These are phyloP conservation scores for Baorangia bicolor DNA, from an alignment of 768 basidiomycete genomes.

Conservation along the genomic window DNA sequence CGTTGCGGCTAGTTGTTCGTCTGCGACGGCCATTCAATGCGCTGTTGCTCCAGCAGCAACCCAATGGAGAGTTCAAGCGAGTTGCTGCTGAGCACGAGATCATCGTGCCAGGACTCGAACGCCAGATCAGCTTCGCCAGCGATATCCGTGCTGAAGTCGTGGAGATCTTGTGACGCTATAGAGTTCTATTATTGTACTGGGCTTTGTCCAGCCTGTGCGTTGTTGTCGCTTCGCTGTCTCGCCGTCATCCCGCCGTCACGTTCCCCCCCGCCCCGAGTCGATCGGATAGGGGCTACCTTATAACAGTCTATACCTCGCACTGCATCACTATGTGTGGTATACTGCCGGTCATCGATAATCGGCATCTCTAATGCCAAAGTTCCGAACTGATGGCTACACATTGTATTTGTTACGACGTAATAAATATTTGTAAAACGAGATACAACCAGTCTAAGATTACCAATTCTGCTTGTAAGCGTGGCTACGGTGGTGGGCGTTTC, in stretches of 20 bases:
- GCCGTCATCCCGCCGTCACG: too few species aligned
- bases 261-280: neutral
- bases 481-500: too few species aligned
- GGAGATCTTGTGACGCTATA: neutral
- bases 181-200: neutral
- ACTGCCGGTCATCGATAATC: too few species aligned
- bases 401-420: too few species aligned
- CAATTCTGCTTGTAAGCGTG: too few species aligned
- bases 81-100: constrained; percentile 3
- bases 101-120: neutral
- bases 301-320: neutral
- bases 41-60: constrained; percentile 4
- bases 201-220: neutral
- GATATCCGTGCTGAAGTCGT: neutral
- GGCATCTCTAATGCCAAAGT: too few species aligned
- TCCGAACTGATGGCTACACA: too few species aligned
- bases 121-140: neutral
- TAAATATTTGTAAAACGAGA: too few species aligned
- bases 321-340: too few species aligned
- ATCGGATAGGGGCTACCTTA: neutral
- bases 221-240: too few species aligned
- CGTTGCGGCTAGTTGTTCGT: constrained; percentile 3
- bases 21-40: constrained; percentile 2
- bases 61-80: constrained; percentile 16
- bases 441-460: too few species aligned